Evolutionary conservation across 2,329 filamentous ascomycete species (phyloP), one percentile per base, ranked within the genome.

Genomic region (Ascochyta rabiei): DNA sequence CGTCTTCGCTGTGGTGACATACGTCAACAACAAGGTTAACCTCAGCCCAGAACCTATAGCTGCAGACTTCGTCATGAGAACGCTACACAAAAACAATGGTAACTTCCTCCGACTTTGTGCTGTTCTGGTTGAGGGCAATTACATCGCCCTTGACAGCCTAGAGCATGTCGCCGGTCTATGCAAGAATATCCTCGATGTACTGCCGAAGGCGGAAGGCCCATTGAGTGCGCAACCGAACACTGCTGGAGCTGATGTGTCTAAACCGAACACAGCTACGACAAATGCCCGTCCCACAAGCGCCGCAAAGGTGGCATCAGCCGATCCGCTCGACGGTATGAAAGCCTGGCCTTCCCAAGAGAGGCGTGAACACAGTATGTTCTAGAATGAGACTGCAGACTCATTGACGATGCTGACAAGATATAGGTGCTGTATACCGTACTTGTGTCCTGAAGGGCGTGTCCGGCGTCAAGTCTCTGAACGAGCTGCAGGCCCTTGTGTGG

Each of bases 401-500:
- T 18, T 4, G 6, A 13, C 7, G 6, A 21, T 12, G 23, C 60
- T 70, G 45, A 69, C 48, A 31, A 30, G 1, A 0, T 23, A 4
- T 30, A 73, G 69, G 49, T 30, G 54, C 66, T 19, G 49, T 56
- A 19, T 53, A 56, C 33, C 72, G 71, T 28, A 62, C 64, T 1
- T 71, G 65, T 21, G 48, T 69, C 1, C 60, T 75, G 5, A 71
- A 68, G 41, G 64, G 66, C 1, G 56, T 74, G 16, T 46, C 59
- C 2, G 54, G 54, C 1, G 10, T 67, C 15, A 62, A 56, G 16
- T 68, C 49, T 38, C 57, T 74, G 48, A 63, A 70, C 43, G 35
- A 70, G 28, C 48, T 75, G 4, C 72, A 75, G 49, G 62, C 69
- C 34, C 57, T 75, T 5, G 70, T 77, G 6, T 77, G 74, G 74